These are phyloP conservation scores for Diutina neorugosa DNA, from an alignment of 1,139 yeast species.

Conservation along the genomic window DNA sequence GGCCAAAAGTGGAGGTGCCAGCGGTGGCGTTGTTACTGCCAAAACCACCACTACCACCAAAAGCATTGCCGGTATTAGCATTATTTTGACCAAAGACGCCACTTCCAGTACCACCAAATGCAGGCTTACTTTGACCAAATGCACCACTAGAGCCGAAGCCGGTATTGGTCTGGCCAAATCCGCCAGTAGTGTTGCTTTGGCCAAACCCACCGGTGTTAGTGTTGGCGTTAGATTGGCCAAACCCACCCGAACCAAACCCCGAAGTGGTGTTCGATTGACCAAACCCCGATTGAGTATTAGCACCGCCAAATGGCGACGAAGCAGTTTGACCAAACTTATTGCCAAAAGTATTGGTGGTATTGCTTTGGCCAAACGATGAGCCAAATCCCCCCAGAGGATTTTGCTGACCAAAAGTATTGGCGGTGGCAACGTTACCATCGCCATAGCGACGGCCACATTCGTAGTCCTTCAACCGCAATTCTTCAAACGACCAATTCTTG, in stretches of 20 bases:
- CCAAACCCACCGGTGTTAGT: background rate
- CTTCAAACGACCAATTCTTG: slow-evolving; percentile 70
- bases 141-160: slow-evolving; percentile 8
- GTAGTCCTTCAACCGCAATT: slow-evolving; percentile 81
- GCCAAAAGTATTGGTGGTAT: background rate
- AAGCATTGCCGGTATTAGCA: background rate
- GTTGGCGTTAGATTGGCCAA: background rate
- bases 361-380: background rate
- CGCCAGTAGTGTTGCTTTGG: background rate
- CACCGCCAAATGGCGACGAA: slow-evolving; percentile 12
- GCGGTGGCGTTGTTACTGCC: background rate
- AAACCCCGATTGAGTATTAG: slow-evolving; percentile 12
- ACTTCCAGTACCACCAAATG: slow-evolving; percentile 8
- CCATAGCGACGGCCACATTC: slow-evolving; percentile 60
- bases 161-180: background rate
- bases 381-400: background rate
- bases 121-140: slow-evolving; percentile 12
- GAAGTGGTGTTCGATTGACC: slow-evolving; percentile 10
- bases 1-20: slow-evolving; percentile 10
- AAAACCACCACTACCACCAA: background rate
- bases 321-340: background rate
- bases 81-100: background rate
- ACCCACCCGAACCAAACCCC: background rate
- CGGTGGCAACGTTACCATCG: slow-evolving; percentile 11
- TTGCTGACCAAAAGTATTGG: background rate